A percentile compares a stretch with the other conserved stretches of the same genome.
These are phyloP conservation scores for Leucocoprinus leucothites DNA, from an alignment of 768 basidiomycete species.

Conservation along the genomic window DNA sequence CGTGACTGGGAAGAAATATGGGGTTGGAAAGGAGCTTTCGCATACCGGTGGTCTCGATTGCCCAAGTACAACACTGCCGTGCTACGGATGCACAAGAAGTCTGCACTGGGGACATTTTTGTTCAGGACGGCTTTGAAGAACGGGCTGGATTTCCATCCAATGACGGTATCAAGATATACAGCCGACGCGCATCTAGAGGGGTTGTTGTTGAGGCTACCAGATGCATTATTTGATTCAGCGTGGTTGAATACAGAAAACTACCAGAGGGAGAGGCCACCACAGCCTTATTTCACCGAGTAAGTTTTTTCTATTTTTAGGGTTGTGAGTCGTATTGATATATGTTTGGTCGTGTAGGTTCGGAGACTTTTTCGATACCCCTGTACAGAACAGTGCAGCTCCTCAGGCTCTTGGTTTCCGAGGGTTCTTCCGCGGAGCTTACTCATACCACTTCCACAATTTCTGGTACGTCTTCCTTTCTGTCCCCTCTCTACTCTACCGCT, in stretches of 20 bases:
- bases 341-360: constrained; percentile 53
- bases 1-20: constrained; percentile 97
- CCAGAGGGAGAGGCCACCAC: constrained; percentile 87
- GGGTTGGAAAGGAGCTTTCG: constrained; percentile 94
- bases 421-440: constrained; percentile 91
- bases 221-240: constrained; percentile 91
- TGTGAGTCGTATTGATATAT: not conserved
- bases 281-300: constrained; percentile 87
- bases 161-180: constrained; percentile 84
- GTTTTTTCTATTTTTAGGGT: not conserved
- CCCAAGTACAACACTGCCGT: constrained; percentile 95
- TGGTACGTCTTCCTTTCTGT: constrained; percentile 49
- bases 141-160: constrained; percentile 91
- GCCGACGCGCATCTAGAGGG: constrained; percentile 79
- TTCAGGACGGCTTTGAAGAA: constrained; percentile 93
- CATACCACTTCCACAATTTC: constrained; percentile 93
- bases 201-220: constrained; percentile 77
- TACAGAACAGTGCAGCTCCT: constrained; percentile 68
- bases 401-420: constrained; percentile 84
- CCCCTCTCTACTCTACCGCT: not conserved
- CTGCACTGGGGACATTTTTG: constrained; percentile 84
- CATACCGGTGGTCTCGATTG: constrained; percentile 91
- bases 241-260: constrained; percentile 92
- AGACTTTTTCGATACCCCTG: constrained; percentile 79
- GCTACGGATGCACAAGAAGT: constrained; percentile 83